phyloP scores from a whole-genome alignment of 2,329 filamentous ascomycete species.

The Fusarium pilosicola region DNA sequence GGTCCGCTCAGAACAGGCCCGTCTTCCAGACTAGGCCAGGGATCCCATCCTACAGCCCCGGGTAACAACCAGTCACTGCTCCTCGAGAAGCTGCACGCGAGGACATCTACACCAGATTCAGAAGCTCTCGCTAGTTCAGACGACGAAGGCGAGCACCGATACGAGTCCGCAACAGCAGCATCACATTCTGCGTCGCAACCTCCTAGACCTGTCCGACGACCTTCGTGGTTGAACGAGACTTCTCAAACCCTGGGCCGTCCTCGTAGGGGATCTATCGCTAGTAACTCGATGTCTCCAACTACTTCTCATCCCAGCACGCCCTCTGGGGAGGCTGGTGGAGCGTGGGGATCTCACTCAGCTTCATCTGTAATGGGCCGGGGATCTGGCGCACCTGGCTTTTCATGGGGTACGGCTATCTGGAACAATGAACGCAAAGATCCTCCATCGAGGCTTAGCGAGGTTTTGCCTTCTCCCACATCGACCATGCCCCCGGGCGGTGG shows the following conservation, averaged over 20 bases:
- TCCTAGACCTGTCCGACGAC: conserved; percentile 73
- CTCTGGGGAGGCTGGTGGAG: conserved; percentile 67
- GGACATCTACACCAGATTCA: conserved; percentile 91
- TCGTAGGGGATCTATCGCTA: conserved; percentile 81
- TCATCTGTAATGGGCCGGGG: conserved; percentile 61
- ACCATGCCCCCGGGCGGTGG: conserved; percentile 59
- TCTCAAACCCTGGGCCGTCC: conserved; percentile 70
- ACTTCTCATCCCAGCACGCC: conserved; percentile 85
- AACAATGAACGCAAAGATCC: conserved; percentile 82
- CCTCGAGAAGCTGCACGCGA: conserved; percentile 79
- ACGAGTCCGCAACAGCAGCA: conserved; percentile 60
- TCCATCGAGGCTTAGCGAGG: conserved; percentile 77
- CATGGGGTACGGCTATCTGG: conserved; percentile 87
- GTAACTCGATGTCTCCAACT: conserved; percentile 80
- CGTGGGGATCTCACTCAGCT: conserved; percentile 65
- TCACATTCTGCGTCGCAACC: conserved; percentile 52
- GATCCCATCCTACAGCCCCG: conserved; percentile 56
- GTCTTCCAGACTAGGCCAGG: conserved; percentile 62
- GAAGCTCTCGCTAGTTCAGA: conserved; percentile 94
- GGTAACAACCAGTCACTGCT: conserved; percentile 72
- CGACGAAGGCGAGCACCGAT: conserved; percentile 81
- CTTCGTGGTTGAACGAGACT: conserved; percentile 90
- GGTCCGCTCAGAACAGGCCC: conserved; percentile 60
- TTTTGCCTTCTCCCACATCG: conserved; percentile 79
- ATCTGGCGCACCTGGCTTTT: conserved; percentile 63